Evolutionary conservation across 129 eudicot species (phyloP).

Genomic region (Artemisia tridentata): DNA sequence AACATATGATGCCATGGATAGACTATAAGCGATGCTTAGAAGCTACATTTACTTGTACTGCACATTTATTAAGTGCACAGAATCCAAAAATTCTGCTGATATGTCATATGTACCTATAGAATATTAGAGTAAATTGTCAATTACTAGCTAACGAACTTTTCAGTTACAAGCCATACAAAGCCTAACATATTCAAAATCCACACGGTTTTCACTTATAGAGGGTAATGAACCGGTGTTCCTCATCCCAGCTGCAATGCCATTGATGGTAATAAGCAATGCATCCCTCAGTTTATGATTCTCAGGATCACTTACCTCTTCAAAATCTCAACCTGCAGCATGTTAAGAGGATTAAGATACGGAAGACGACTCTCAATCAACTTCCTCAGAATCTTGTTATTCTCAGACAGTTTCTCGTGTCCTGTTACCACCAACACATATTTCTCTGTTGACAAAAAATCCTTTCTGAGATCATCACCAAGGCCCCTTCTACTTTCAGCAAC

Average conservation of each 20-base stretch:
- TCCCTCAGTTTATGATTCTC: slow-evolving; percentile 73
- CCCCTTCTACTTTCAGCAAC: slow-evolving; percentile 56
- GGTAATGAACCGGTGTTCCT: slow-evolving; percentile 76
- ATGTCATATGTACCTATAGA: background rate
- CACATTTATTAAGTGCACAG: background rate
- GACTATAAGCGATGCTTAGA: slow-evolving; percentile 13
- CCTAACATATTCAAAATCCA: slow-evolving; percentile 3
- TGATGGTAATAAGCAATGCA: slow-evolving; percentile 84
- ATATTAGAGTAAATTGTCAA: background rate
- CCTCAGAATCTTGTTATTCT: slow-evolving; percentile 60
- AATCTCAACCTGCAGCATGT: slow-evolving; percentile 95
- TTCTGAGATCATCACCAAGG: slow-evolving; percentile 70
- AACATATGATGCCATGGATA: slow-evolving; percentile 29
- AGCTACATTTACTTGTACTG: slow-evolving; percentile 7
- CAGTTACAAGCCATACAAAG: slow-evolving; percentile 4
- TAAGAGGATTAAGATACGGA: slow-evolving; percentile 81
- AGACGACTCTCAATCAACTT: slow-evolving; percentile 84
- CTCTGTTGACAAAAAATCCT: slow-evolving; percentile 63
- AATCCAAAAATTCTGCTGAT: background rate
- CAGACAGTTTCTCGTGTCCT: slow-evolving; percentile 78
- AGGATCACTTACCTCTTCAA: slow-evolving; percentile 68
- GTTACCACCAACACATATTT: slow-evolving; percentile 59
- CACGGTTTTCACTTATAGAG: background rate
- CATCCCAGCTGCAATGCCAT: slow-evolving; percentile 98
- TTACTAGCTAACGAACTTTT: background rate